A percentile compares a stretch with the other conserved stretches of the same genome.
Conservation (phyloP, 495 filamentous ascomycete genomes). For the Rusavskia elegans region DNA sequence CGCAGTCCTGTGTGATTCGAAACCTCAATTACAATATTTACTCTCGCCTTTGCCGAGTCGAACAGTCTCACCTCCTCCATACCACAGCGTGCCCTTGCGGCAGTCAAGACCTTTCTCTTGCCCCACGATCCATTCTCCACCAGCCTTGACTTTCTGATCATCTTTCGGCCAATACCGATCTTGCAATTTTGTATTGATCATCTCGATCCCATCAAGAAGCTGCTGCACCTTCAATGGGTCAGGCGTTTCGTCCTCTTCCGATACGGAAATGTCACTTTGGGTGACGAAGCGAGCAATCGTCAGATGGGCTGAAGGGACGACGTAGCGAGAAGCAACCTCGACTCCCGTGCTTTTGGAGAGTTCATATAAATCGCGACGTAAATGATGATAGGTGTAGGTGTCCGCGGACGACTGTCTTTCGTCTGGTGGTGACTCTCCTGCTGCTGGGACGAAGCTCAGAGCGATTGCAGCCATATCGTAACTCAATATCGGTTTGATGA, state of each 20-base stretch:
- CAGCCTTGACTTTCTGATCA: conserved; percentile 26
- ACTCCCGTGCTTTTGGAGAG: conserved; percentile 41
- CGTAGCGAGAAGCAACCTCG: conserved; percentile 55
- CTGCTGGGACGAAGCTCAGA: conserved; percentile 67
- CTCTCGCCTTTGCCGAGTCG: conserved; percentile 38
- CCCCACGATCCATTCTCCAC: conserved; percentile 55
- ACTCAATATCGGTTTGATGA: conserved; percentile 68
- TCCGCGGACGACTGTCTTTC: conserved; percentile 24
- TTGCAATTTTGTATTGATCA: conserved; percentile 57
- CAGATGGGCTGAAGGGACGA: conserved; percentile 75
- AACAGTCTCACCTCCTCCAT: conserved; percentile 58
- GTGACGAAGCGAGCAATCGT: conserved; percentile 69
- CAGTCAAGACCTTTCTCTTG: conserved; percentile 60
- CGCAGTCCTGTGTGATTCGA: too few species aligned
- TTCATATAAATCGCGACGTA: conserved; percentile 61
- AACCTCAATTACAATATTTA: neutral
- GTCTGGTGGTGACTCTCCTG: conserved; percentile 30
- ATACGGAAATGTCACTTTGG: conserved; percentile 28
- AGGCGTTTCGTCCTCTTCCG: conserved; percentile 15
- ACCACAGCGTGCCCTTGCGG: conserved; percentile 61
- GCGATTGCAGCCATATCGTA: conserved; percentile 77
- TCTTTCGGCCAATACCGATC: conserved; percentile 46
- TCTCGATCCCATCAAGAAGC: conserved; percentile 53
- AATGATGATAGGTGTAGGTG: conserved; percentile 74
- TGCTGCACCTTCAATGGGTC: conserved; percentile 31